phyloP scores from a whole-genome alignment of 345 rosid genomes.

The rapeseed (Brassica napus) region Da-Ae NC_063445.1:53543001-53543500 shows the following conservation, averaged over 20 bases:
- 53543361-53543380: slow-evolving; percentile 93
- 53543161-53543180: neutral
- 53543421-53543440: slow-evolving; percentile 5
- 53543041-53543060: slow-evolving; percentile 96
- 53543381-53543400: slow-evolving; percentile 49
- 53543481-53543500: slow-evolving; percentile 14
- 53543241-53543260: slow-evolving; percentile 10
- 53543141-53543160: slow-evolving; percentile 11
- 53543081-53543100: slow-evolving; percentile 29
- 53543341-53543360: slow-evolving; percentile 98
- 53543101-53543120: neutral
- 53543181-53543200: slow-evolving; percentile 11
- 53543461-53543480: slow-evolving; percentile 4
- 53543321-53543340: slow-evolving; percentile 94
- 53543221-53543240: neutral
- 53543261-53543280: slow-evolving; percentile 14
- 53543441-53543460: neutral
- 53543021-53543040: slow-evolving; percentile 93
- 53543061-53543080: slow-evolving; percentile 42
- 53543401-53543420: slow-evolving; percentile 24
- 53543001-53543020: slow-evolving; percentile 99
- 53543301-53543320: slow-evolving; percentile 70
- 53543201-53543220: slow-evolving; percentile 10
- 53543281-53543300: slow-evolving; percentile 12
- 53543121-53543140: slow-evolving; percentile 15